A percentile compares a stretch with the other conserved stretches of the same genome.
phyloP scores from a whole-genome alignment of 1,139 yeast genomes.

The Nematodospora anomalae region DNA sequence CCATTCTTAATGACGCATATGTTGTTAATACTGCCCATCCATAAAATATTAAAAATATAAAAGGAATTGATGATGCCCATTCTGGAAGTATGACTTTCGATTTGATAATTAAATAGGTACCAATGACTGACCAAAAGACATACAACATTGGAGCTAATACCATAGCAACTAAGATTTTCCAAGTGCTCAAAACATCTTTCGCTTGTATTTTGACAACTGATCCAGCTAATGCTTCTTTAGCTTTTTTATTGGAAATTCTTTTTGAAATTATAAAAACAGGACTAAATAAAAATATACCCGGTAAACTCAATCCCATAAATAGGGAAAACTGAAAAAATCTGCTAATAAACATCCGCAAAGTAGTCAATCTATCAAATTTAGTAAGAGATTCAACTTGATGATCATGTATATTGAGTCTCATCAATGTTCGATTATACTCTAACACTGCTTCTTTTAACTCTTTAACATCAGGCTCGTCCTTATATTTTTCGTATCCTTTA shows the following conservation, averaged over 20 bases:
- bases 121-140: conserved; percentile 41
- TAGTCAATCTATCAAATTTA: conserved; percentile 26
- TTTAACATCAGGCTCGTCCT: conserved; percentile 36
- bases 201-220: conserved; percentile 48
- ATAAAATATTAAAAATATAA: conserved; percentile 35
- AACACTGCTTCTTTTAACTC: conserved; percentile 34
- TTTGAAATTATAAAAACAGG: conserved; percentile 44
- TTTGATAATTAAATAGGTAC: conserved; percentile 31
- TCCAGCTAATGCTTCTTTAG: conserved; percentile 42
- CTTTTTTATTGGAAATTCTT: conserved; percentile 37
- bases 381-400: conserved; percentile 43
- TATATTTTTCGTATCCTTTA: conserved; percentile 39
- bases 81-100: conserved; percentile 16
- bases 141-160: conserved; percentile 45
- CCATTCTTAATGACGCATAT: conserved; percentile 41
- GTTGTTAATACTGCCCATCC: conserved; percentile 45
- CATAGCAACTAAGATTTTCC: conserved; percentile 49
- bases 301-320: conserved; percentile 39
- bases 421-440: conserved; percentile 35
- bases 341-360: conserved; percentile 26
- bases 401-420: conserved; percentile 41
- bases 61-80: conserved; percentile 4
- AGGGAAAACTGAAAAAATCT: conserved; percentile 34
- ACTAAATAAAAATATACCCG: conserved; percentile 45
- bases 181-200: conserved; percentile 46